A percentile compares a stretch with the other conserved stretches of the same genome.
These are phyloP conservation scores for Solanum appendiculatum DNA, from an alignment of 257 asterid genomes.

Conservation along the genomic window DNA sequence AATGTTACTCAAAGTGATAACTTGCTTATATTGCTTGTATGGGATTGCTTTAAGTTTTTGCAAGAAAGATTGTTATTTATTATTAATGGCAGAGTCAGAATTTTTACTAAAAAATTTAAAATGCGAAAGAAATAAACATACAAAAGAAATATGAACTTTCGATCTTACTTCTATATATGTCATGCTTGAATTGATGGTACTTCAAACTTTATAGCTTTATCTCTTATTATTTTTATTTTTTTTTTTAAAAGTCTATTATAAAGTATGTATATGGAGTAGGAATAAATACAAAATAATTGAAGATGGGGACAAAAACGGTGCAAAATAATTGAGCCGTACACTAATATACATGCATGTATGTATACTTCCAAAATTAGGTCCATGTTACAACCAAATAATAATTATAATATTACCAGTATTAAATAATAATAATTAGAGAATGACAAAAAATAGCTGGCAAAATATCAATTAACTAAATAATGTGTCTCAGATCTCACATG, in stretches of 20 bases:
- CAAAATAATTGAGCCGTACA: not conserved
- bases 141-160: too few relatives aligned
- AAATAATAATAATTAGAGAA: not conserved
- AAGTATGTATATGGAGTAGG: not conserved
- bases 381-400: constrained; percentile 1
- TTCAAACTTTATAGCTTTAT: not conserved
- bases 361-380: not conserved
- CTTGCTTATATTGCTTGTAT: not conserved
- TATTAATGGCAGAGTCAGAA: not conserved
- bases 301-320: not conserved
- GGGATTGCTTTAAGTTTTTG: not conserved
- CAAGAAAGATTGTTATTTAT: not conserved
- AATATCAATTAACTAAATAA: not conserved
- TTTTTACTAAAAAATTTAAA: too few relatives aligned
- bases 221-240: not conserved
- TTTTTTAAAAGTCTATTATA: not conserved
- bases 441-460: not conserved
- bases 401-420: not conserved
- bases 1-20: not conserved
- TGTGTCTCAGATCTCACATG: not conserved
- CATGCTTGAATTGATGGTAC: not conserved
- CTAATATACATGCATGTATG: not conserved
- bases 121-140: too few relatives aligned
- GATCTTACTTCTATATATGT: not conserved
- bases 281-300: not conserved